Evolutionary conservation across 768 basidiomycete genomes (phyloP), one percentile per base, ranked within the genome.

Genomic region (Pleurotus djamor): DNA sequence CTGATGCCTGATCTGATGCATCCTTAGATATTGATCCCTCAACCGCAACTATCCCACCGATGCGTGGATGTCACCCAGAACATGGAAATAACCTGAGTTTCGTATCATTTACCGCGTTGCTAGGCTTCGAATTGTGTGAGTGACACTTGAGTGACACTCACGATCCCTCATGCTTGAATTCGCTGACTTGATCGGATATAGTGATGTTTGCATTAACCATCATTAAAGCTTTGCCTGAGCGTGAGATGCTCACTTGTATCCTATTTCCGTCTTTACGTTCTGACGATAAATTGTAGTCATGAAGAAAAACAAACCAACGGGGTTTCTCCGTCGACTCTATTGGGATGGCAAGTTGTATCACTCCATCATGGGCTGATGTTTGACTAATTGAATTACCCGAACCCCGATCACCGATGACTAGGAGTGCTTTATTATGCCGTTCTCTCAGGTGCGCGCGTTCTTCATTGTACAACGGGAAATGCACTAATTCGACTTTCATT

Each of bases 91-190:
- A 28, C 21, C 21, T 28, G 21, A 28, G 21, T 28, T 65, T 41
- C n/a, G 55, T 64, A 35, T 51, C 37, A 14, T 61, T 58, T 47
- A 35, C 58, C 2, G 17, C 52, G 4, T 33, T 65, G 4, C 57
- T 63, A 55, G 60, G 16, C 17, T 56, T 32, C 28, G 54, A 56
- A 33, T 17, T 17, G 21, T 8, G 54, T 56, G 41, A n/a, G 41
- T 56, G 6, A n/a, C 38, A n/a, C 16, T 10, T 41, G 10, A 14
- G 36, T 7, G 13, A n/a, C 8, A 9, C 13, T 14, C 9, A n/a
- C 16, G n/a, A 28, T 10, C 9, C 14, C 32, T 41, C 35, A 8
- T 43, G 32, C 21, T 28, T 28, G 21, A 28, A 28, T 28, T 28
- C 21, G 21, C 21, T 16, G 14, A 44, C 54, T 38, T 35, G 37